phyloP scores from a whole-genome alignment of 768 basidiomycete species.

The Mycena galericulata region DNA sequence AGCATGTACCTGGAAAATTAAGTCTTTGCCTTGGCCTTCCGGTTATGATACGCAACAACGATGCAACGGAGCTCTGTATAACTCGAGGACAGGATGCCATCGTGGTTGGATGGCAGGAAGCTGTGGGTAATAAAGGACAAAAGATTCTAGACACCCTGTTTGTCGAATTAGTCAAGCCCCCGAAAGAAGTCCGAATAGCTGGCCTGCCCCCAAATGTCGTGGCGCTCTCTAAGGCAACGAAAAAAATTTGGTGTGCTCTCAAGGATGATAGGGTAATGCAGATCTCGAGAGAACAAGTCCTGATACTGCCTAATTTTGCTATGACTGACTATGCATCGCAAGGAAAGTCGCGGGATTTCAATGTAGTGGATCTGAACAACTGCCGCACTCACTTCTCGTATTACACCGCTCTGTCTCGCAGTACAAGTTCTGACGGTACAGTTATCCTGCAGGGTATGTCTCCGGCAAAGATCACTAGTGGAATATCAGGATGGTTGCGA shows the following conservation, averaged over 20 bases:
- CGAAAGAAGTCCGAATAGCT: constrained; percentile 36
- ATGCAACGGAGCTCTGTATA: constrained; percentile 49
- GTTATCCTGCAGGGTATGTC: constrained; percentile 44
- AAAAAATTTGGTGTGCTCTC: constrained; percentile 22
- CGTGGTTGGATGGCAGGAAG: constrained; percentile 43
- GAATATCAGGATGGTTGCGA: constrained; percentile 41
- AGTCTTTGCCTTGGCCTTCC: constrained; percentile 48
- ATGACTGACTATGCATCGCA: constrained; percentile 52
- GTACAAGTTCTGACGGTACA: constrained; percentile 37
- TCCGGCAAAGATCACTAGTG: constrained; percentile 38
- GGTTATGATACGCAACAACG: constrained; percentile 47
- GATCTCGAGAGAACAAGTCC: constrained; percentile 41
- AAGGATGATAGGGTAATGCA: constrained; percentile 29
- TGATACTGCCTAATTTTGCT: constrained; percentile 44
- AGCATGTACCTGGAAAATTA: constrained; percentile 43
- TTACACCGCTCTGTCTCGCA: constrained; percentile 47
- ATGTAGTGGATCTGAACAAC: constrained; percentile 43
- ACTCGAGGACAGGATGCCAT: constrained; percentile 49
- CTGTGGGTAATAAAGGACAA: constrained; percentile 21
- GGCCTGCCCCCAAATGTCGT: constrained; percentile 48
- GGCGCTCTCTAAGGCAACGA: constrained; percentile 30
- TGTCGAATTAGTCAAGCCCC: constrained; percentile 43
- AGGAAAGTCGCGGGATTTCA: constrained; percentile 44
- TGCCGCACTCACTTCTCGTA: constrained; percentile 41
- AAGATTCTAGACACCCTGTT: constrained; percentile 43